Base-by-base conservation (phyloP, 1,139 yeast species). In the Magnusiomyces ingens region DNA sequence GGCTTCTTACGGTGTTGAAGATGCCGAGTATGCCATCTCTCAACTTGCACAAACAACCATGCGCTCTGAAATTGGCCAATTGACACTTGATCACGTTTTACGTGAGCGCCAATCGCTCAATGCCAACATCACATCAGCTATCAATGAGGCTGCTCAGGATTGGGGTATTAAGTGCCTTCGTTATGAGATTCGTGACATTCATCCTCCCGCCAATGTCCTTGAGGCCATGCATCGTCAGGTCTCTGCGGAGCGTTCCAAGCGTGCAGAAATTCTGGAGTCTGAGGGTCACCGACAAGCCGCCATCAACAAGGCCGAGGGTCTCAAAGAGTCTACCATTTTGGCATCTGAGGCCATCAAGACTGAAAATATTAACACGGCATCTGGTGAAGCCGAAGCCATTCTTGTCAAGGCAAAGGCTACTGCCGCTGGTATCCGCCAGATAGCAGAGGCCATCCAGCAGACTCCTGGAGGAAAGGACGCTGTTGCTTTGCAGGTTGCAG, bases 171-270 rank as follows among this genome's bases (percentile, higher is more conserved):
- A 80, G 63, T 88, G 95, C 66, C 75, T 88, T 60, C 79, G 95
- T 65, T 87, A 88, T 67, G 96, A 88, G 68, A 87, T 88, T 69
- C 78, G 91, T 64, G 96, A 88, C 66, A 87, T 88, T 55, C 91
- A 87, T 64, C 96, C 95, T 3, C 96, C 96, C 0, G 77, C 78
- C 45, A 85, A 85, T 62, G 95, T 87, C n/a, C 77, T 86, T 62
- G 93, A 85, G 62, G 94, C 95, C 43, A 87, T 87, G 95, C 95
- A 87, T 69, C 79, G 93, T 65, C 95, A 86, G 70, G 95, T 88
- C 11, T 79, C 85, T 54, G 94, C 95, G 35, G 95, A 88, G 67
- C 75, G 95, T 62, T 82, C 91, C 49, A 87, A 87, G 68, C 75
- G 95, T 59, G 95, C 95, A 1, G 93, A 86, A 67, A 88, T 87